Evolutionary conservation across 75 land plant species (phyloP), one percentile per base, ranked within the genome.

Genomic region (Adiantum capillusveneris): DNA sequence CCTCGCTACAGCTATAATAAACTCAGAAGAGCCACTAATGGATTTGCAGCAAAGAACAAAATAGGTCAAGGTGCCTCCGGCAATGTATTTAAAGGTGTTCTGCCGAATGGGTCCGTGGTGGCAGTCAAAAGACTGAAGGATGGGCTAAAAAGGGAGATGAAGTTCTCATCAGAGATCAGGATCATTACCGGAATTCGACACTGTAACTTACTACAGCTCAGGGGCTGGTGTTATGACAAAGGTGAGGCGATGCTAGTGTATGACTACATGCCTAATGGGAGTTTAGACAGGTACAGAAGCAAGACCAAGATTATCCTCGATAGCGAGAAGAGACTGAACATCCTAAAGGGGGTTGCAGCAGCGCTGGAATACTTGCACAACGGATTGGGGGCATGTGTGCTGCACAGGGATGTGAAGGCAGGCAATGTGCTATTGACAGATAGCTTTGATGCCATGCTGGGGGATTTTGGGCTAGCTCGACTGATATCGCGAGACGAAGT

Each of bases 341-440:
- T 52, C n/a, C 24, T 52, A 11, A 11, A 9, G 19, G 54, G 54
- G 19, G 11, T 52, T 11, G 54, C 54, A 11, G 54, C 54, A 9
- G 54, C 54, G 19, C 25, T 52, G 11, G 24, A 52, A n/a, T 52
- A 52, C 54, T n/a, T 52, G 54, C 54, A 52, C 25, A 41, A 9
- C 12, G 43, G 43, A 9, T 14, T 41, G 12, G 54, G 54, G 11
- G 54, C 11, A 9, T 52, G 19, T n/a, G n/a, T 52, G 11, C 19
- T 52, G 19, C 54, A 52, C 54, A 9, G 54, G 16, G 25, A 52
- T n/a, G 54, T n/a, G n/a, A n/a, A n/a, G n/a, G n/a, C n/a, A n/a
- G n/a, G n/a, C n/a, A n/a, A n/a, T n/a, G n/a, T n/a, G 25, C 19
- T 52, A 7, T n/a, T 52, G 24, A n/a, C 11, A 7, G 25, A 52